A percentile compares a stretch with the other conserved stretches of the same genome.
Conservation (phyloP, 176 grass and related monocot genomes). For the Avena insularis region DNA sequence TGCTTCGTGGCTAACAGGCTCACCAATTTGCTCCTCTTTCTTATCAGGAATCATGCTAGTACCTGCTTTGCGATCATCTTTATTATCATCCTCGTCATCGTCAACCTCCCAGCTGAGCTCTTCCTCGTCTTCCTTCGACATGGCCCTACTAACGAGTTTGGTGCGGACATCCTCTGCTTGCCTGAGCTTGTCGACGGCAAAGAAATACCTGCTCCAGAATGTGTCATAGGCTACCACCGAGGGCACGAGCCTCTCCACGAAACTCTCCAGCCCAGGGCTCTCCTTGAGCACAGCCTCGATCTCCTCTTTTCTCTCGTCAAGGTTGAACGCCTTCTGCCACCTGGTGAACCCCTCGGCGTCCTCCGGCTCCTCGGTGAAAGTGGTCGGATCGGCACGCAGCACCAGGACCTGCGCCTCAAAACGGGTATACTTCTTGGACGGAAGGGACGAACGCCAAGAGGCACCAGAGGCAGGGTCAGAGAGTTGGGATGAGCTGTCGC, state of each 20-base stretch:
- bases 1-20: slow-evolving; percentile 30
- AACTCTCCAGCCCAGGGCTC: slow-evolving; percentile 78
- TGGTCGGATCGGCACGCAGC: slow-evolving; percentile 65
- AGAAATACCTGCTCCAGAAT: slow-evolving; percentile 91
- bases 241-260: slow-evolving; percentile 91
- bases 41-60: slow-evolving; percentile 27
- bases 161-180: slow-evolving; percentile 86
- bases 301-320: slow-evolving; percentile 58
- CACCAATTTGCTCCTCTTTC: slow-evolving; percentile 46
- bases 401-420: slow-evolving; percentile 86
- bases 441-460: slow-evolving; percentile 52
- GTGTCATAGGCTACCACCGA: slow-evolving; percentile 74
- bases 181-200: slow-evolving; percentile 78
- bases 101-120: slow-evolving; percentile 83
- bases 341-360: slow-evolving; percentile 59
- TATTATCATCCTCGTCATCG: slow-evolving; percentile 61
- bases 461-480: slow-evolving; percentile 34
- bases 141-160: slow-evolving; percentile 81
- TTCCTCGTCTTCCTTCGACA: slow-evolving; percentile 77
- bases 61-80: slow-evolving; percentile 44
- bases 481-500: slow-evolving; percentile 22
- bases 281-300: slow-evolving; percentile 74
- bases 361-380: slow-evolving; percentile 72
- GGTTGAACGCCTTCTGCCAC: slow-evolving; percentile 64
- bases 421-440: slow-evolving; percentile 73